These are phyloP conservation scores for Saccharum officinarum DNA, from an alignment of 176 grass and related monocot genomes.

Conservation along the genomic window DNA sequence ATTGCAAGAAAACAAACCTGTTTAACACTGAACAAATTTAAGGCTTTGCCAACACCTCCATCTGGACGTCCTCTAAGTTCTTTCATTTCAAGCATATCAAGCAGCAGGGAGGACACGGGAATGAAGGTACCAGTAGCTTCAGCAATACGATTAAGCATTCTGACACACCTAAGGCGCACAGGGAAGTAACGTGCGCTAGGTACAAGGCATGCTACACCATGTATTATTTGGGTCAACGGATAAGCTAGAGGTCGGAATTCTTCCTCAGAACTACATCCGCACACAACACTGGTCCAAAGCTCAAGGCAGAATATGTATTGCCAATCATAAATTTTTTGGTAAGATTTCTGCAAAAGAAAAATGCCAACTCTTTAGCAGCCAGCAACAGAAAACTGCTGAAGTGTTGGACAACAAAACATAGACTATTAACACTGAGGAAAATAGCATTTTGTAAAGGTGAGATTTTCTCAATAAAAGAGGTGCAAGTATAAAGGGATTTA, in stretches of 20 bases:
- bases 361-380: constrained; percentile 17
- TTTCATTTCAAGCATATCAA: constrained; percentile 98
- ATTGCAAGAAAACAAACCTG: constrained; percentile 59
- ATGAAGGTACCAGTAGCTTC: constrained; percentile 70
- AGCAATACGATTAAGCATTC: constrained; percentile 93
- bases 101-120: constrained; percentile 75
- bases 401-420: background rate
- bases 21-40: constrained; percentile 85
- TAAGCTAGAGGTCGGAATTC: constrained; percentile 84
- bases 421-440: background rate
- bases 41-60: constrained; percentile 76
- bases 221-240: constrained; percentile 86
- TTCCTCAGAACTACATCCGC: constrained; percentile 55
- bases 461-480: background rate
- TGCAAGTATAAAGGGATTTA: background rate
- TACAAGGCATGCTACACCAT: constrained; percentile 78
- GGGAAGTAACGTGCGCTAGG: constrained; percentile 79
- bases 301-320: constrained; percentile 98
- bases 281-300: constrained; percentile 87
- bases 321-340: constrained; percentile 36
- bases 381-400: constrained; percentile 1
- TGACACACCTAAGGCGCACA: constrained; percentile 79
- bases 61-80: constrained; percentile 71
- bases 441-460: background rate
- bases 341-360: constrained; percentile 72